Percentiles rank a stretch among this genome's conserved stretches.
These are phyloP conservation scores for Gracilaria domingensis DNA, from an alignment of 23 red algal species.

Conservation along the genomic window DNA sequence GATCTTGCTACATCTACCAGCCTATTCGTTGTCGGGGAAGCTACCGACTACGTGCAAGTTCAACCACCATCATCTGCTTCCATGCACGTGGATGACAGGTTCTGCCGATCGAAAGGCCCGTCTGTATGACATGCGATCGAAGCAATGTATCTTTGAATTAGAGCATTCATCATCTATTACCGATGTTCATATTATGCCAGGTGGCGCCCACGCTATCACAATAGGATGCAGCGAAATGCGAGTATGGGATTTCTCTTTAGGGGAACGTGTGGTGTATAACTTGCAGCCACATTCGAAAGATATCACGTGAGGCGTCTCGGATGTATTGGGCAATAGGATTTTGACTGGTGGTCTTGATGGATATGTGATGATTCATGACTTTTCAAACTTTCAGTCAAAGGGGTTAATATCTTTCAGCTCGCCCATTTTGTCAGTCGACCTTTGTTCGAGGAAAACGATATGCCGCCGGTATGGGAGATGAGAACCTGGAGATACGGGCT, in stretches of 20 bases:
- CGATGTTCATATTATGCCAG: conserved; percentile 81
- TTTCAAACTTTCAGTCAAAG: conserved; percentile 42
- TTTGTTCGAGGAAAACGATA: conserved; percentile 52
- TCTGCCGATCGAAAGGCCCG: conserved; percentile 88
- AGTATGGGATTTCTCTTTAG: conserved; percentile 86
- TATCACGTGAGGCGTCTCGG: conserved; percentile 66
- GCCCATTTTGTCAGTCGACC: conserved; percentile 68
- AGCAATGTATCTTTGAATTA: conserved; percentile 66
- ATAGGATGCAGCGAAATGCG: conserved; percentile 76
- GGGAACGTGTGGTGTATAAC: conserved; percentile 54
- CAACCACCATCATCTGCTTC: conserved; percentile 82
- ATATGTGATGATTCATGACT: conserved; percentile 82
- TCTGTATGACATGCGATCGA: conserved; percentile 84
- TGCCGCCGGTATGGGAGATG: conserved; percentile 81
- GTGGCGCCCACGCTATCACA: conserved; percentile 82
- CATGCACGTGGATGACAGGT: conserved; percentile 91
- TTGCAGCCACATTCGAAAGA: conserved; percentile 81
- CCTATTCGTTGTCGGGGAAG: conserved; percentile 61
- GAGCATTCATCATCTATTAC: conserved; percentile 78
- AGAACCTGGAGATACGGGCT: conserved; percentile 67
- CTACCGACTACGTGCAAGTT: conserved; percentile 85
- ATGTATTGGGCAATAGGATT: conserved; percentile 42
- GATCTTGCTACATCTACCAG: conserved; percentile 81
- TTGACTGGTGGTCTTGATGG: conserved; percentile 89
- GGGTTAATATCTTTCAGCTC: conserved; percentile 65